A percentile compares a stretch with the other conserved stretches of the same genome.
phyloP scores from a whole-genome alignment of 352 stramenopile genomes.

The Phytophthora lateralis region DNA sequence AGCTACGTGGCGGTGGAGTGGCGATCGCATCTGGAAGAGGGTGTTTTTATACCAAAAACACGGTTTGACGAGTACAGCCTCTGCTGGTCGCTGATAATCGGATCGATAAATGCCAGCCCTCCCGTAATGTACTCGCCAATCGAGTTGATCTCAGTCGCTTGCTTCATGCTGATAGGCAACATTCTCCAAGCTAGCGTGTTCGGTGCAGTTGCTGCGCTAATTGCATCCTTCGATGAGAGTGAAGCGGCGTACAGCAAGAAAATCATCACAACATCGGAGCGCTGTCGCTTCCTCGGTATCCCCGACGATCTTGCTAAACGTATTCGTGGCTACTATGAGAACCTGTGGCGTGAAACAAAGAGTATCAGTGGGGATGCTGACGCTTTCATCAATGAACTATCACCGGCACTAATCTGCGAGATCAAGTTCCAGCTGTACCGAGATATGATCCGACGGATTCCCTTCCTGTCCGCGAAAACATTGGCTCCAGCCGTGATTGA shows the following conservation, averaged over 20 bases:
- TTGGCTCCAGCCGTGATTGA: slow-evolving; percentile 65
- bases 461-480: slow-evolving; percentile 61
- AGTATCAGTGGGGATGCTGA: slow-evolving; percentile 57
- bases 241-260: slow-evolving; percentile 68
- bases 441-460: slow-evolving; percentile 74
- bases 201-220: slow-evolving; percentile 53
- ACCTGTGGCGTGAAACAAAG: slow-evolving; percentile 64
- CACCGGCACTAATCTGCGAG: slow-evolving; percentile 62
- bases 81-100: slow-evolving; percentile 64
- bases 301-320: slow-evolving; percentile 46
- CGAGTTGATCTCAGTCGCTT: slow-evolving; percentile 52
- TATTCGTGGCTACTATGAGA: slow-evolving; percentile 64
- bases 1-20: slow-evolving; percentile 55
- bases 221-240: slow-evolving; percentile 64
- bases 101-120: slow-evolving; percentile 62
- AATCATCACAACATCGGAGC: slow-evolving; percentile 57
- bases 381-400: slow-evolving; percentile 75
- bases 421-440: slow-evolving; percentile 76
- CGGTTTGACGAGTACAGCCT: slow-evolving; percentile 52
- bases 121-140: slow-evolving; percentile 46
- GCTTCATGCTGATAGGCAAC: slow-evolving; percentile 70
- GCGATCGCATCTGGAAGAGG: slow-evolving; percentile 42
- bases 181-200: slow-evolving; percentile 66
- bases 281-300: slow-evolving; percentile 64
- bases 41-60: slow-evolving; percentile 24